Base-by-base conservation (phyloP, 2,329 filamentous ascomycete species). In the Aspergillus persii region DNA sequence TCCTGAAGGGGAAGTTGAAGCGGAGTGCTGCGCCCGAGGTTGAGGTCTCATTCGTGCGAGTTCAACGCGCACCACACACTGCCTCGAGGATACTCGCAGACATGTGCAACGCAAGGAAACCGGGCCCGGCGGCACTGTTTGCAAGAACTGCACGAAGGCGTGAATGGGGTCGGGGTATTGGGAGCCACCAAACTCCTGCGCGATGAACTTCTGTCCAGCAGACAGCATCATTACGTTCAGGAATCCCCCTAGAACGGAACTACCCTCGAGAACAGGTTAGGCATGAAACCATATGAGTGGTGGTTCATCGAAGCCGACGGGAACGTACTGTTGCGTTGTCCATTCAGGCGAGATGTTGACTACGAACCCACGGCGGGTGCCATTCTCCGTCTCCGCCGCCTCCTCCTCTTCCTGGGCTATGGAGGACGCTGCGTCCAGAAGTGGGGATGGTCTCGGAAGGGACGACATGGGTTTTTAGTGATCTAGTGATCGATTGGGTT, bases 221-320 rank as follows among this genome's bases (percentile, higher is more conserved):
- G 64, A 60, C n/a, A 67, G 41, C 57, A 64, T 64, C 23, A 68
- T 33, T 8, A 65, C 62, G 44, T 58, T 60, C 8, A 63, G 59
- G 31, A 63, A 68, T 3, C 66, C 66, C 18, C 66, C 66, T 56
- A 68, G 56, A 11, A 67, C 60, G 33, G 66, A 66, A 56, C 66
- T 68, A 30, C 52, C 15, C 36, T 5, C 36, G 36, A 11, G n/a
- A 12, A 3, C 6, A 41, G 36, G 36, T 41, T 15, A 41, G 36
- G 12, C 12, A 41, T 15, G 36, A 1, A 31, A 31, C 6, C 11
- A 5, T 12, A 39, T 15, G 12, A 15, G 36, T 39, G 36, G 9
- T 12, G 36, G 9, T 12, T 41, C 36, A 5, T 6, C 4, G 36
- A 41, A 41, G 36, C 36, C 15, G 15, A 41, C 36, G 36, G 36